Conservation (phyloP, 2,329 filamentous ascomycete genomes). For the Fusarium nelsonii region DNA sequence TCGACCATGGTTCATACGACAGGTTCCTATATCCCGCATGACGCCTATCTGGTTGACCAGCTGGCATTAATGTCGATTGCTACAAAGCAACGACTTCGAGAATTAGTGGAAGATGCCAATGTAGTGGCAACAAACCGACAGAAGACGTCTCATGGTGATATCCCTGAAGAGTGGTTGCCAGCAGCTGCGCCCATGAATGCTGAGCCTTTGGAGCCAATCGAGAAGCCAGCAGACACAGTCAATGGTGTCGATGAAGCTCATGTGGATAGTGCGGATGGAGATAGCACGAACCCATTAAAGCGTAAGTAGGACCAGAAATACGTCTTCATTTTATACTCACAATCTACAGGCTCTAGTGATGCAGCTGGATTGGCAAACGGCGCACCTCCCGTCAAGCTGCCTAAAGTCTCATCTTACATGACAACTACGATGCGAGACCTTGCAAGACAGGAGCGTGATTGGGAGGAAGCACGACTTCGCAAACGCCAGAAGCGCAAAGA, state of each 20-base stretch:
- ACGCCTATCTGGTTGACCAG: conserved; percentile 83
- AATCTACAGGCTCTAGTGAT: conserved; percentile 57
- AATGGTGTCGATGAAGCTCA: conserved; percentile 35
- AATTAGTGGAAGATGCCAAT: conserved; percentile 81
- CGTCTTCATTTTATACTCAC: conserved; percentile 28
- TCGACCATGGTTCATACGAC: conserved; percentile 72
- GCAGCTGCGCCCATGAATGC: conserved; percentile 70
- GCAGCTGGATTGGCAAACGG: conserved; percentile 53
- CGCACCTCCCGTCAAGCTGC: conserved; percentile 61
- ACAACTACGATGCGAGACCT: conserved; percentile 70
- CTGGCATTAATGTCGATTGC: conserved; percentile 85
- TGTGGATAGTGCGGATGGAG: conserved; percentile 64
- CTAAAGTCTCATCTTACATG: conserved; percentile 64
- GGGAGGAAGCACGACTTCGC: conserved; percentile 77
- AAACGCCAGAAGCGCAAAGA: conserved; percentile 75
- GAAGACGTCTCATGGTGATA: conserved; percentile 80
- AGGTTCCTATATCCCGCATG: conserved; percentile 79
- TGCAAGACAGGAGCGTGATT: conserved; percentile 74
- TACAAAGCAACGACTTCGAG: conserved; percentile 81
- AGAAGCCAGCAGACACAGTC: conserved; percentile 32
- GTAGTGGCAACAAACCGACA: conserved; percentile 78
- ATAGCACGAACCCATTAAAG: conserved; percentile 68
- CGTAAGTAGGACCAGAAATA: conserved; percentile 60
- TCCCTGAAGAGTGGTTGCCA: conserved; percentile 81
- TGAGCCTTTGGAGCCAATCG: conserved; percentile 52